These are phyloP conservation scores for Pelargonium citronellum DNA, from an alignment of 441 rosid species.

Conservation along the genomic window DNA sequence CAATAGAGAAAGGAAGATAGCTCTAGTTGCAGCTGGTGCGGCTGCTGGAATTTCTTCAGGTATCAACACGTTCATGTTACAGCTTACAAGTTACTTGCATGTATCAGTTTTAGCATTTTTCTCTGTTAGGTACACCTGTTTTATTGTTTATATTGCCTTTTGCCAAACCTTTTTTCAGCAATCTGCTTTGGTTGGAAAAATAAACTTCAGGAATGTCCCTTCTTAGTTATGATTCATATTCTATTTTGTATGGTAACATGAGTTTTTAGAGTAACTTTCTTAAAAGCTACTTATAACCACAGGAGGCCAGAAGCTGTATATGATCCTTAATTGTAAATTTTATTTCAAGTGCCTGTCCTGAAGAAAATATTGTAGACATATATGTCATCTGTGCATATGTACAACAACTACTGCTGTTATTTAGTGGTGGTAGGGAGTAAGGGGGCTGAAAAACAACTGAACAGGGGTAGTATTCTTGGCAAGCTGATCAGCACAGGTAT, in stretches of 20 bases:
- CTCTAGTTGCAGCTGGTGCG: constrained; percentile 96
- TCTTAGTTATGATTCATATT: neutral
- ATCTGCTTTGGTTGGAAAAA: neutral
- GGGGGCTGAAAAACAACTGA: neutral
- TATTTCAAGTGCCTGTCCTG: neutral
- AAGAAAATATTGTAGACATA: neutral
- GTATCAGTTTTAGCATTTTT: neutral
- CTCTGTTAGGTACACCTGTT: neutral
- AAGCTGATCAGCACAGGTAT: neutral
- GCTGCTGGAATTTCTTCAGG: constrained; percentile 97
- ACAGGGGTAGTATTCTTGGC: neutral
- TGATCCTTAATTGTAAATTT: neutral
- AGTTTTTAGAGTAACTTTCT: neutral
- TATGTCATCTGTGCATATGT: constrained; percentile 1
- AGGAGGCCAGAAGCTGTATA: neutral
- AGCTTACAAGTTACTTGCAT: neutral
- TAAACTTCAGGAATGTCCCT: neutral
- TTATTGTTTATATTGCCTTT: neutral
- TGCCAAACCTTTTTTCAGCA: neutral
- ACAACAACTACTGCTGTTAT: constrained; percentile 1
- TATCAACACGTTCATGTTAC: constrained; percentile 18
- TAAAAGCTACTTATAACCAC: neutral
- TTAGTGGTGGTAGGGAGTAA: neutral
- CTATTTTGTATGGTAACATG: neutral
- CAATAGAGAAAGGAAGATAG: constrained; percentile 86